phyloP scores from a whole-genome alignment of 495 filamentous ascomycete species.

The Penicillium malachiteum region DNA sequence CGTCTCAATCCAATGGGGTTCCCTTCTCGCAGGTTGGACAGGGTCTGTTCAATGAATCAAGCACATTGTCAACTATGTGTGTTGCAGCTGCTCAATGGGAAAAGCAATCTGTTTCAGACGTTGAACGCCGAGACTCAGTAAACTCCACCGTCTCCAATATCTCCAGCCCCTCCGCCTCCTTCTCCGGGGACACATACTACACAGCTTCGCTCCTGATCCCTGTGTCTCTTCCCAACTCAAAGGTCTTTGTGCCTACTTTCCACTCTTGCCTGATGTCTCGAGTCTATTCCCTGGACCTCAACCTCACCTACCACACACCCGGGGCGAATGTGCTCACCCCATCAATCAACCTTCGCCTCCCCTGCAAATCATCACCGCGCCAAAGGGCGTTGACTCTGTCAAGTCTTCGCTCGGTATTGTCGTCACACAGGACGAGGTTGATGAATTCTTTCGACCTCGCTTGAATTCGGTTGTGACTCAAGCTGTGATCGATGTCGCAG shows the following conservation, averaged over 20 bases:
- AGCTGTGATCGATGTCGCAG: constrained; percentile 14
- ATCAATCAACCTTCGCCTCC: constrained; percentile 63
- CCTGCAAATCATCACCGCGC: constrained; percentile 65
- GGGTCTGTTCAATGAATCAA: constrained; percentile 63
- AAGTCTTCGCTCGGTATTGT: constrained; percentile 20
- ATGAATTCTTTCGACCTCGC: constrained; percentile 41
- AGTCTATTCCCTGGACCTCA: constrained; percentile 72
- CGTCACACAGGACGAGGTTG: constrained; percentile 37
- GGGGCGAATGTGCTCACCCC: constrained; percentile 54
- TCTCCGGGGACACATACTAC: constrained; percentile 54
- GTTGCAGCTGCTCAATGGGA: constrained; percentile 67
- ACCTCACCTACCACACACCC: constrained; percentile 59
- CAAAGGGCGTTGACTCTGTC: constrained; percentile 15
- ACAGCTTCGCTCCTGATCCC: constrained; percentile 70
- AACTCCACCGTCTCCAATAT: constrained; percentile 36
- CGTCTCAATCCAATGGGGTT: constrained; percentile 21
- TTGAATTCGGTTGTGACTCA: constrained; percentile 22
- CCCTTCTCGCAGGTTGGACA: constrained; percentile 41
- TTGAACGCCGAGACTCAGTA: constrained; percentile 59
- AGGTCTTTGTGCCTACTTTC: constrained; percentile 82
- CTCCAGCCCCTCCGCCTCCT: constrained; percentile 41
- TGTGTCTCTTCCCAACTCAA: constrained; percentile 66
- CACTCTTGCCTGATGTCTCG: constrained; percentile 82
- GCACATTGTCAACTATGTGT: constrained; percentile 63
- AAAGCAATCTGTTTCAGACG: constrained; percentile 39